Evolutionary conservation across 352 stramenopile species (phyloP), one percentile per base, ranked within the genome.

Genomic region (Discostella stelligera): DNA sequence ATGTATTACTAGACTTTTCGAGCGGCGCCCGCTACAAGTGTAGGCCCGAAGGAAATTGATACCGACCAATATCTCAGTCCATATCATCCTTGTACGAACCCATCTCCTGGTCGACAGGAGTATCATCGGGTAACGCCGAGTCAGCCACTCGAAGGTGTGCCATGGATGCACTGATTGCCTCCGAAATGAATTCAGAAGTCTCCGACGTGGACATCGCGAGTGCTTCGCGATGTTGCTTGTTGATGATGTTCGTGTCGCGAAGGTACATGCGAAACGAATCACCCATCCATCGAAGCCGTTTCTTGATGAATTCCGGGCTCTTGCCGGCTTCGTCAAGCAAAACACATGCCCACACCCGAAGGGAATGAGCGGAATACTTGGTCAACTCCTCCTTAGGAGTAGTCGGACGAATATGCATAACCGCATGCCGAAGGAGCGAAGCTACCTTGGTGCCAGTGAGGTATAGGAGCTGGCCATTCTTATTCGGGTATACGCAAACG

Each of bases 341-440:
- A 23, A 81, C 66, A 23, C 21, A 62, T 6, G 74, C 59, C 66
- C 66, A 77, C 11, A 81, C 74, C 27, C 74, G 5, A 9, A 77
- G 6, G 0, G 60, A 71, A n/a, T 81, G 74, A 6, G 44, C 48
- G 0, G 74, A 81, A 23, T 55, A 77, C 21, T 71, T 37, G 3
- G 41, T 54, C 6, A 74, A 25, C 2, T 73, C 63, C 0, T 48
- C 18, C 14, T 49, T 25, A 1, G 62, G 37, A 44, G 37, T 62
- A 1, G 65, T 55, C 5, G 71, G 71, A 52, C 65, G 58, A 7
- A 39, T 23, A 3, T 16, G 1, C 27, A 52, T 52, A 3, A 49
- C 71, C 4, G 50, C 50, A 18, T 25, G 13, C 5, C 46, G 52
- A 4, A 79, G 37, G 32, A 55, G 16, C 0, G 44, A 9, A 20